These are phyloP conservation scores for Penicillium sp. DNA, from an alignment of 2,329 filamentous ascomycete species.

Conservation along the genomic window DNA sequence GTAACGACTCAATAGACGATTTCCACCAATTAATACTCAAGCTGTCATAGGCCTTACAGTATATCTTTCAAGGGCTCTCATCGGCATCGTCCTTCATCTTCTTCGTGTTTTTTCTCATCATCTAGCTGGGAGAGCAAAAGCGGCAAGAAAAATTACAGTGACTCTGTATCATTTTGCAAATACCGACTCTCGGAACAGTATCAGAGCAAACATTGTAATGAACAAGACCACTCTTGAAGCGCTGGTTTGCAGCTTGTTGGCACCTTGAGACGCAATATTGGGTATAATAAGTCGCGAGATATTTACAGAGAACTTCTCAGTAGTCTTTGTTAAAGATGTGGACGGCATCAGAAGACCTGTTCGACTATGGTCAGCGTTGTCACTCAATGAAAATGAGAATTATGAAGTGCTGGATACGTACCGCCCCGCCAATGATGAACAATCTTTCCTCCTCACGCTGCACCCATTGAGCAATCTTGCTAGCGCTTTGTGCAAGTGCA, in stretches of 20 bases:
- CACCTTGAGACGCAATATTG: background rate
- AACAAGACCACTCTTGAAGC: background rate
- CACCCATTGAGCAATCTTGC: slow-evolving; percentile 87
- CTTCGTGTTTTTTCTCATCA: background rate
- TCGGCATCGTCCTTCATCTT: no score
- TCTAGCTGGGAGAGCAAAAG: no score
- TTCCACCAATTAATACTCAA: no score
- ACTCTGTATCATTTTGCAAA: no score
- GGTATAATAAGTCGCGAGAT: slow-evolving; percentile 8
- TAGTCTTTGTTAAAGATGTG: background rate
- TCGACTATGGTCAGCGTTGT: slow-evolving; percentile 3
- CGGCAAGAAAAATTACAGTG: no score
- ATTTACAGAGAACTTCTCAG: background rate
- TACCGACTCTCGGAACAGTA: no score
- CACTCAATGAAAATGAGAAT: background rate
- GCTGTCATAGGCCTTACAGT: no score
- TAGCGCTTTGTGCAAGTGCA: slow-evolving; percentile 78
- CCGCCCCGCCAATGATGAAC: slow-evolving; percentile 97
- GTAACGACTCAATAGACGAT: no score
- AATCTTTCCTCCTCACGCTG: slow-evolving; percentile 87
- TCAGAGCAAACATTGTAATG: background rate
- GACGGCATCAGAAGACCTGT: slow-evolving; percentile 26
- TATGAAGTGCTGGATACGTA: slow-evolving; percentile 42
- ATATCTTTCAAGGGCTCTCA: no score
- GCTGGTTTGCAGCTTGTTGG: background rate